Evolutionary conservation across 352 stramenopile species (phyloP).

Genomic region (Phytophthora sansomeana): DNA sequence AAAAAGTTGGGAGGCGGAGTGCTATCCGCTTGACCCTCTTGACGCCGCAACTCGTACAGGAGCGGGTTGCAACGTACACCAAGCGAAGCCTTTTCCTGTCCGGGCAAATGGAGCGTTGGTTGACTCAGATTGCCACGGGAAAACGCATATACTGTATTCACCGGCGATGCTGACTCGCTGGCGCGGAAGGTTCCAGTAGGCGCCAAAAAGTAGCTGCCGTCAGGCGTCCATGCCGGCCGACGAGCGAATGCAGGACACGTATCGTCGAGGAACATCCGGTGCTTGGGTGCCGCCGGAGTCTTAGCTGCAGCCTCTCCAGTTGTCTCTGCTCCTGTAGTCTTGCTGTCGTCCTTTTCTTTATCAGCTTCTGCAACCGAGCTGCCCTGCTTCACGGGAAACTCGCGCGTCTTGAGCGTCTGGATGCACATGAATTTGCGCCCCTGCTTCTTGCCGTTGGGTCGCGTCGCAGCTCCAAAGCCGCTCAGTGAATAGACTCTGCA

Average conservation of each 20-base stretch:
- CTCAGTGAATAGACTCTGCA: constrained; percentile 92
- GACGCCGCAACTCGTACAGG: constrained; percentile 85
- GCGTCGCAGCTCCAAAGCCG: constrained; percentile 65
- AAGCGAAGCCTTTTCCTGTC: constrained; percentile 94
- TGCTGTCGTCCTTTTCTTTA: constrained; percentile 13
- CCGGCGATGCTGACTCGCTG: constrained; percentile 42
- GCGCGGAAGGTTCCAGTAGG: constrained; percentile 83
- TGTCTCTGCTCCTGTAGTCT: constrained; percentile 2
- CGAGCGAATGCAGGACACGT: constrained; percentile 96
- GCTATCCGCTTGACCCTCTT: constrained; percentile 5
- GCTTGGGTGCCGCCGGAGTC: constrained; percentile 48
- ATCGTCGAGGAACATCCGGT: constrained; percentile 94
- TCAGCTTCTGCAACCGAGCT: constrained; percentile 27
- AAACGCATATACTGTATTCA: constrained; percentile 95
- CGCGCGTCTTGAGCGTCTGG: constrained; percentile 81
- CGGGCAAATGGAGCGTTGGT: constrained; percentile 92
- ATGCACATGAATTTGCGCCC: constrained; percentile 78
- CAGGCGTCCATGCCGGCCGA: constrained; percentile 91
- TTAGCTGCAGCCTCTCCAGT: constrained; percentile 17
- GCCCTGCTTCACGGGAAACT: constrained; percentile 43
- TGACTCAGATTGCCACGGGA: constrained; percentile 91
- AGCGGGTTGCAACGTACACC: constrained; percentile 94
- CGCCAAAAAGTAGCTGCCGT: constrained; percentile 93
- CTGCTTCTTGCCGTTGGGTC: constrained; percentile 69
- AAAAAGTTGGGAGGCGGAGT: constrained; percentile 68